A percentile compares a stretch with the other conserved stretches of the same genome.
Conservation (phyloP, 768 basidiomycete genomes). For the Amanita jacksonii region DNA sequence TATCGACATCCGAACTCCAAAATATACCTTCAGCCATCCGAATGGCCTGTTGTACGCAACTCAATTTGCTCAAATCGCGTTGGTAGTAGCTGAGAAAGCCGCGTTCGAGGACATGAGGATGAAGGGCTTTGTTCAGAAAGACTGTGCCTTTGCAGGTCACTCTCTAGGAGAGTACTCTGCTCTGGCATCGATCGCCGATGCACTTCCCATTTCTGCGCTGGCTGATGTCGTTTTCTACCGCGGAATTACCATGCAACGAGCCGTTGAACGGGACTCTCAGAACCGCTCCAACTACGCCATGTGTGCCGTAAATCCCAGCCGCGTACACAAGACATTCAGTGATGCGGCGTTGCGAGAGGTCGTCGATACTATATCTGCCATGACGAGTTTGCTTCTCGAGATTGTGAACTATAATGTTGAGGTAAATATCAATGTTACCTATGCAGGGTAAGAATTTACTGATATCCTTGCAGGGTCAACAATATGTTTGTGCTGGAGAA, state of each 20-base stretch:
- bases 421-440: conserved; percentile 31
- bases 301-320: conserved; percentile 98
- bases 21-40: conserved; percentile 98
- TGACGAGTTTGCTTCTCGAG: conserved; percentile 79
- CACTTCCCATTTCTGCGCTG: conserved; percentile 88
- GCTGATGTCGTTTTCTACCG: conserved; percentile 99
- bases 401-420: conserved; percentile 97
- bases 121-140: conserved; percentile 89
- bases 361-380: conserved; percentile 78
- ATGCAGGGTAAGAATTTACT: conserved; percentile 6
- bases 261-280: conserved; percentile 89
- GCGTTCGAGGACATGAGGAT: conserved; percentile 97
- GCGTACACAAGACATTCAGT: conserved; percentile 89
- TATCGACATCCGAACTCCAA: conserved; percentile 88
- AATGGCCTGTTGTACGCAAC: conserved; percentile 94
- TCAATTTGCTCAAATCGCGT: conserved; percentile 96
- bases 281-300: conserved; percentile 97
- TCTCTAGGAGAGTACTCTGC: conserved; percentile 99
- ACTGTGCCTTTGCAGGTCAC: conserved; percentile 94
- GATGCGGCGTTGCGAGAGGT: conserved; percentile 96
- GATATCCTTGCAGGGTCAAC: conserved; percentile 64
- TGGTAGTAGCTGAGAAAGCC: conserved; percentile 97
- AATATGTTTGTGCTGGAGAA: conserved; percentile 99
- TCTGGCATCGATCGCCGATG: conserved; percentile 94
- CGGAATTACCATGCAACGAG: conserved; percentile 99